Base-by-base conservation (phyloP, 179 eudicot genomes). In the Corrigiola litoralis region DNA sequence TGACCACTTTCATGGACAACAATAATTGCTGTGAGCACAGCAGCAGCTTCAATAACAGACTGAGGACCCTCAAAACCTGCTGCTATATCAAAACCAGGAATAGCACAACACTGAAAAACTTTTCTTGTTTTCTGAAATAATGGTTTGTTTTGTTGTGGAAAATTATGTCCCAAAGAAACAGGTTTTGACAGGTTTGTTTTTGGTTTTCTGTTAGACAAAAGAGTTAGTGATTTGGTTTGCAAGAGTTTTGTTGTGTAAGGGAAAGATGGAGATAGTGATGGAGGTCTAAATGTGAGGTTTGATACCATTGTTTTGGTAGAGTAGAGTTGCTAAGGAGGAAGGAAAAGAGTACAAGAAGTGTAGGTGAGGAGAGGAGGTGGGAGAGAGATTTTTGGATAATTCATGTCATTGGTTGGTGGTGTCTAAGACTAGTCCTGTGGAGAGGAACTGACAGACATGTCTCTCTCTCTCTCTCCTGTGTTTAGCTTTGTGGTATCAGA, bases 1-100 rank as follows among this genome's bases (percentile, higher is more conserved):
- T 94, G 99, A 57, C 99, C 99, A 74, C 88, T 86, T 67, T 90
- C 99, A 66, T 94, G 99, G 54, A 94, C 97, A 34, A 94, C 78
- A 42, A 94, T 88, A 11, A 90, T 94, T 25, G 99, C 91, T 5
- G 99, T 88, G 36, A 95, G 76, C 23, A 79, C 84, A 55, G 70
- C 78, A 42, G 40, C 69, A 13, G 78, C 78, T 58, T 75, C 78
- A 28, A 69, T 36, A 1, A 75, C 78, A 34, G 74, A 69, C 42
- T 74, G 78, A 13, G 78, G 71, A 36, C 78, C 78, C 4, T 56
- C 78, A 13, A 74, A 33, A 10, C 61, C 65, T n/a, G n/a, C 37
- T 45, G 63, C 55, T n/a, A 49, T 20, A 69, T 38, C 60, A 31
- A 61, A 69, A 21, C 72, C 66, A 14, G 66, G 45, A 38, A 64